Evolutionary conservation across 768 basidiomycete species (phyloP), one percentile per base, ranked within the genome.

Genomic region (Leccinum broughii): DNA sequence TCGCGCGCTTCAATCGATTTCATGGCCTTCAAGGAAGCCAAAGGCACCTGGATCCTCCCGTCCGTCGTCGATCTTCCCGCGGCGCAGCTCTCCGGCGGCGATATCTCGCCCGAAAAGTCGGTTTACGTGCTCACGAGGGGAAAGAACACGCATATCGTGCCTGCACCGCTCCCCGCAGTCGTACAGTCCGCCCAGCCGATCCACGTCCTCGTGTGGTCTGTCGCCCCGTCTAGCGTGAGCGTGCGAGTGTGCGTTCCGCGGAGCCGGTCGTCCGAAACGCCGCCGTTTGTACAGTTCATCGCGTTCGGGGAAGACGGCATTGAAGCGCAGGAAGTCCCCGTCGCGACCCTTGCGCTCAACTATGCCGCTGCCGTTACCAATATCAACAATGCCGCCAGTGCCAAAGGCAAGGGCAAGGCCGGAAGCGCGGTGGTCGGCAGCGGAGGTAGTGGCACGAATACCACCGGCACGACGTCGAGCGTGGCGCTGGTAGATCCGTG

Each of bases 121-220:
- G 78, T 91, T 28, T 83, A 87, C 64, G 67, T 92, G 54, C 76
- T 93, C 54, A 92, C 91, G 10, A 79, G 85, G 20, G 90, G 90
- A 7, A 85, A 81, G 67, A 76, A 80, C 56, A 89, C 88, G 4
- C 89, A 90, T 65, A 76, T 92, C 48, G 62, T 91, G 8, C 82
- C 85, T 2, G 84, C 80, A 51, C 92, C 92, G 3, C 75, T 93
- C 3, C 88, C 90, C 1, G 76, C 83, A 3, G 77, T 78, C 24
- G 68, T 83, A 14, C 70, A 79, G 1, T 57, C 76, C 1, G 66
- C 75, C 6, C 77, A 81, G 4, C 89, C 92, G 3, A 75, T 90
- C 30, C 78, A 78, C 52, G 72, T 79, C 7, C 62, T 89, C 14
- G 71, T 68, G 44, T 93, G 92, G 92, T 79, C 81, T 44, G 78